Conservation (phyloP, 1,284 basidiomycete species). For the Filobasidium uniguttulatum region DNA sequence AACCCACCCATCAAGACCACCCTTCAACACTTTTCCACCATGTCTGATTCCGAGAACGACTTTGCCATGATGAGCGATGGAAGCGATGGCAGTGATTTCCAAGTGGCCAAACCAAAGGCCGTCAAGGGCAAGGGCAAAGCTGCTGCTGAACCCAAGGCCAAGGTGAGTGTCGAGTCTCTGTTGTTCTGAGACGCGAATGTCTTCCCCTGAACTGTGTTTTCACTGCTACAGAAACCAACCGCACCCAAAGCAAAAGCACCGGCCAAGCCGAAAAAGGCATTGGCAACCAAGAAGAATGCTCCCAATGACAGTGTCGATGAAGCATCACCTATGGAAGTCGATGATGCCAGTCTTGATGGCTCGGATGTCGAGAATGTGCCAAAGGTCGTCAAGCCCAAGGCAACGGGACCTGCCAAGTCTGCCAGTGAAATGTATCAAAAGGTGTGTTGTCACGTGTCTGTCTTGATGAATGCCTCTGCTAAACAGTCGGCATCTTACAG, state of each 20-base stretch:
- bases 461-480: background rate
- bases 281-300: slow-evolving; percentile 51
- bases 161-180: background rate
- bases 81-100: background rate
- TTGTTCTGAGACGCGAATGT: background rate
- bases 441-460: slow-evolving; percentile 37
- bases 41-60: slow-evolving; percentile 8
- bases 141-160: slow-evolving; percentile 3
- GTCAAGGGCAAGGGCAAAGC: background rate
- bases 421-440: slow-evolving; percentile 88
- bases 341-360: slow-evolving; percentile 1
- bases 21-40: background rate
- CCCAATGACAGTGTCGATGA: slow-evolving; percentile 45
- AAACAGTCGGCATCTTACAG: slow-evolving; percentile 40
- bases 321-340: slow-evolving; percentile 1
- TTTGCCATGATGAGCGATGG: slow-evolving; percentile 3
- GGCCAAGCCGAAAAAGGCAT: slow-evolving; percentile 46
- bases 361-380: slow-evolving; percentile 25
- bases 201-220: background rate
- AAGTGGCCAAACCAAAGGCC: background rate
- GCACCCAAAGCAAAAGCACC: slow-evolving; percentile 38
- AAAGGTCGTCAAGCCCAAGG: slow-evolving; percentile 13
- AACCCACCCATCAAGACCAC: too few relatives aligned
- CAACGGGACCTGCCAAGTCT: slow-evolving; percentile 53
- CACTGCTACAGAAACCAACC: background rate